phyloP scores from a whole-genome alignment of 331 rosid species.

The Rhamnella rubrinervis region DNA sequence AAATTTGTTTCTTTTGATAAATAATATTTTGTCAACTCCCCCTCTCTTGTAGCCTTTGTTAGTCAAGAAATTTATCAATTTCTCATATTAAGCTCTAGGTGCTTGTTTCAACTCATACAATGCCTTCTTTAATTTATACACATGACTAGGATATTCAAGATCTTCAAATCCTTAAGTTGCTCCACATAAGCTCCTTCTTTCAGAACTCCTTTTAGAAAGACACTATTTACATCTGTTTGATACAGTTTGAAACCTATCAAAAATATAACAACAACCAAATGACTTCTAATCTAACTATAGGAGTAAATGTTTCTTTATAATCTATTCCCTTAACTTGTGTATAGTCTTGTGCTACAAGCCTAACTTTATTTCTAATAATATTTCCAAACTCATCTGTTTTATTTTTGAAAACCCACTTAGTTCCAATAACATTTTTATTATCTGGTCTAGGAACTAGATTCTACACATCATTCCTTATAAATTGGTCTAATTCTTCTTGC shows the following conservation, averaged over 20 bases:
- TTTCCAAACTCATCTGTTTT: too few relatives aligned
- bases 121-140: background rate
- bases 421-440: too few relatives aligned
- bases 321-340: background rate
- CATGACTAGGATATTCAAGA: background rate
- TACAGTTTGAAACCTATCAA: background rate
- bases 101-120: background rate
- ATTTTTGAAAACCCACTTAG: too few relatives aligned
- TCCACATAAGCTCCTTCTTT: background rate
- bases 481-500: too few relatives aligned
- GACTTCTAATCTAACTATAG: background rate
- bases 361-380: background rate
- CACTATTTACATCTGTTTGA: background rate
- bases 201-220: background rate
- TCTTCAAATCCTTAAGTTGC: background rate
- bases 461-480: too few relatives aligned
- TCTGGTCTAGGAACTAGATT: too few relatives aligned
- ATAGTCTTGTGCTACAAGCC: too few relatives aligned
- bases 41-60: background rate
- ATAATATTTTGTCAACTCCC: too few relatives aligned
- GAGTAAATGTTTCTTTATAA: background rate
- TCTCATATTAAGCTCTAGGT: background rate
- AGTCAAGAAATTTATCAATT: background rate
- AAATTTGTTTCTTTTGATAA: too few relatives aligned
- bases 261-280: background rate